These are phyloP conservation scores for Suhomyces guaymorum DNA, from an alignment of 1,139 yeast species.

Conservation along the genomic window DNA sequence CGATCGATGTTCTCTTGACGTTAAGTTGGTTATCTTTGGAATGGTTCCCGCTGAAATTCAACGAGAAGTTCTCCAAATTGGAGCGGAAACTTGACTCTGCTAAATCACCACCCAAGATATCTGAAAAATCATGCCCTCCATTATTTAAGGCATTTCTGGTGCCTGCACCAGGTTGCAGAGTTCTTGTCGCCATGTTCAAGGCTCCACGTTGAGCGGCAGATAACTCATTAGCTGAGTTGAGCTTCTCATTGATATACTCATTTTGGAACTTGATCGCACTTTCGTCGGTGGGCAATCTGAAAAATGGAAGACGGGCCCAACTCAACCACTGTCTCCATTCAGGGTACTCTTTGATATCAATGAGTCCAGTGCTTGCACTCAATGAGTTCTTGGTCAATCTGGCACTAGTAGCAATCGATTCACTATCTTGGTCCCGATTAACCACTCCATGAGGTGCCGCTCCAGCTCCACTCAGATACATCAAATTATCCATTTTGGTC, in stretches of 20 bases:
- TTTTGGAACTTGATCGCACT: slow-evolving; percentile 31
- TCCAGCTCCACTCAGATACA: slow-evolving; percentile 7
- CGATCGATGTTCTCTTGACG: slow-evolving; percentile 7
- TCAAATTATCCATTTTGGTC: slow-evolving; percentile 27
- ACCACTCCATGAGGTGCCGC: slow-evolving; percentile 4
- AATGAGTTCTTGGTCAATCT: slow-evolving; percentile 27
- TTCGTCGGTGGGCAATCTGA: slow-evolving; percentile 42
- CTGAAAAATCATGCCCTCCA: slow-evolving; percentile 40
- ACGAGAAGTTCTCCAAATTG: slow-evolving; percentile 34
- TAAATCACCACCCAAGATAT: slow-evolving; percentile 33
- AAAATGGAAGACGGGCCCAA: slow-evolving; percentile 43
- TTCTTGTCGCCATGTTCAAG: background rate
- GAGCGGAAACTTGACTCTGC: slow-evolving; percentile 33
- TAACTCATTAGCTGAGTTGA: slow-evolving; percentile 6
- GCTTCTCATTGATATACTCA: slow-evolving; percentile 23
- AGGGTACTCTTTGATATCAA: slow-evolving; percentile 27
- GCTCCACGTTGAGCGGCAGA: background rate
- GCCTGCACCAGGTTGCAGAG: slow-evolving; percentile 14
- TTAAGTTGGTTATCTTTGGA: background rate
- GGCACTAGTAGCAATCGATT: slow-evolving; percentile 30
- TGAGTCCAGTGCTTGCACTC: slow-evolving; percentile 27
- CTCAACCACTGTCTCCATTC: slow-evolving; percentile 40
- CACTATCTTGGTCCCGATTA: slow-evolving; percentile 17
- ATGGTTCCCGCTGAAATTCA: slow-evolving; percentile 19
- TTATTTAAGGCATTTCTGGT: slow-evolving; percentile 7